Evolutionary conservation across 345 rosid species (phyloP).

Genomic region (Populus pruinosa): DNA sequence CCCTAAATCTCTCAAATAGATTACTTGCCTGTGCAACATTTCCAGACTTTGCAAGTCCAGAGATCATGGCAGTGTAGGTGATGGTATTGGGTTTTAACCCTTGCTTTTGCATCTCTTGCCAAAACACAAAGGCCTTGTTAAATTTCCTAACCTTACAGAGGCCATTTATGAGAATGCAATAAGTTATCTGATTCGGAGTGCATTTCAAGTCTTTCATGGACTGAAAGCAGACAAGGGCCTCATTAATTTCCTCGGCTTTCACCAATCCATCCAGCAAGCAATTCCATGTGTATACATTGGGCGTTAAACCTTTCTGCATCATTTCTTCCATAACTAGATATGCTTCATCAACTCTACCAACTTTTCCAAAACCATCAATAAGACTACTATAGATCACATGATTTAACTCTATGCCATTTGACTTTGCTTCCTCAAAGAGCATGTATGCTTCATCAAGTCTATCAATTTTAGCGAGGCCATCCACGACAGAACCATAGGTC

Average conservation of each 20-base stretch:
- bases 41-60: constrained; percentile 89
- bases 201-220: constrained; percentile 77
- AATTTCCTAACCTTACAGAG: constrained; percentile 83
- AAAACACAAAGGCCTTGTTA: constrained; percentile 90
- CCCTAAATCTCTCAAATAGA: constrained; percentile 70
- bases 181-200: constrained; percentile 68
- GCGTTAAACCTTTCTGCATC: constrained; percentile 86
- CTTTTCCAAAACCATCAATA: constrained; percentile 95
- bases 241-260: constrained; percentile 80
- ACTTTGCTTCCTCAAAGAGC: constrained; percentile 97
- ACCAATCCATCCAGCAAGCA: constrained; percentile 90
- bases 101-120: constrained; percentile 97
- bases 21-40: constrained; percentile 64
- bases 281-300: constrained; percentile 85
- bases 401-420: constrained; percentile 64
- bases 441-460: constrained; percentile 97
- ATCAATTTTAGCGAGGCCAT: constrained; percentile 87
- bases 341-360: constrained; percentile 94
- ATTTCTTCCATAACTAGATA: constrained; percentile 90
- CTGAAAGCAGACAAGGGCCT: constrained; percentile 82
- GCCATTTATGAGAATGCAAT: constrained; percentile 75
- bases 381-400: constrained; percentile 80
- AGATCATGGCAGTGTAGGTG: constrained; percentile 79
- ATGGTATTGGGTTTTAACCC: constrained; percentile 64
- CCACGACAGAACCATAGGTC: constrained; percentile 83